Percentiles rank a stretch among this genome's conserved stretches.
These are phyloP conservation scores for Agrocybe praecox DNA, from an alignment of 768 basidiomycete species.

Conservation along the genomic window DNA sequence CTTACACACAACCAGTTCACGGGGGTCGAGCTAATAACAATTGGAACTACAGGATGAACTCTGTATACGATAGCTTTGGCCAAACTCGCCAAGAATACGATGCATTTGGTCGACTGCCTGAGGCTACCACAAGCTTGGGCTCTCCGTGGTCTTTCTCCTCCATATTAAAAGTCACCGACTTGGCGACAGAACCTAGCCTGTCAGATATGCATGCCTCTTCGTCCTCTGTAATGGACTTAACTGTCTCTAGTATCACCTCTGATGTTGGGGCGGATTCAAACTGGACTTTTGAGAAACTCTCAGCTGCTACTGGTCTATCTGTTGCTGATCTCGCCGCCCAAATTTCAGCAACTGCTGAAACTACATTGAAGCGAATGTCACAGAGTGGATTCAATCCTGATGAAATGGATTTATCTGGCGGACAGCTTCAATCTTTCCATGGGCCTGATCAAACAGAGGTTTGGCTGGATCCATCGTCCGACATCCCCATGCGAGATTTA, in stretches of 20 bases:
- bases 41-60: slow-evolving; percentile 9
- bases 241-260: slow-evolving; percentile 6
- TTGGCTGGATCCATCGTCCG: slow-evolving; percentile 13
- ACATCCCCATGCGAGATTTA: slow-evolving; percentile 17
- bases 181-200: slow-evolving; percentile 15
- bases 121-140: background rate
- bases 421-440: background rate
- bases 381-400: slow-evolving; percentile 4
- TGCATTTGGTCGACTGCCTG: background rate
- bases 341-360: slow-evolving; percentile 35
- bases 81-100: background rate
- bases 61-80: slow-evolving; percentile 7
- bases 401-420: background rate
- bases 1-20: background rate
- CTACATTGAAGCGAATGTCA: slow-evolving; percentile 30
- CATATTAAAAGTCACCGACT: slow-evolving; percentile 18
- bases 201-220: slow-evolving; percentile 9
- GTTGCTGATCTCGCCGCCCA: slow-evolving; percentile 33
- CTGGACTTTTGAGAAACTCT: slow-evolving; percentile 26
- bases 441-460: background rate
- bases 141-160: slow-evolving; percentile 26
- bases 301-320: slow-evolving; percentile 34
- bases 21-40: slow-evolving; percentile 2
- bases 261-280: slow-evolving; percentile 6
- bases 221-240: slow-evolving; percentile 11